Evolutionary conservation across 306 rosid species (phyloP).

Genomic region (Nissolia schottii): DNA sequence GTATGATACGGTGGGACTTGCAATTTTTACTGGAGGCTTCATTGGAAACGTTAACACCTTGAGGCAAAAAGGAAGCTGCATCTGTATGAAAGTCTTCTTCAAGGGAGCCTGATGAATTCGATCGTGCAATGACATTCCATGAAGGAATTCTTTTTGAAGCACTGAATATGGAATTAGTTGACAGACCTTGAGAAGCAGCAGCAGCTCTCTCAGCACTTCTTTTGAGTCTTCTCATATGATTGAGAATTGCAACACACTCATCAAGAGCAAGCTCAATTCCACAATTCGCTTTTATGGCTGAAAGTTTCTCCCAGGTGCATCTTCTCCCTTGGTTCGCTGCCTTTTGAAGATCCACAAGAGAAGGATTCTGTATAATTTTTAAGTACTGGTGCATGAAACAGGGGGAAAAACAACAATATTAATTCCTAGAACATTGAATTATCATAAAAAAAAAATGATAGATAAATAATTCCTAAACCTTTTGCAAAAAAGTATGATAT

Average conservation of each 20-base stretch:
- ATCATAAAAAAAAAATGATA: neutral
- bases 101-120: slow-evolving; percentile 86
- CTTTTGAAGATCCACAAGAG: slow-evolving; percentile 87
- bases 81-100: slow-evolving; percentile 69
- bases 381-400: slow-evolving; percentile 54
- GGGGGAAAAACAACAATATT: neutral
- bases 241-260: slow-evolving; percentile 84
- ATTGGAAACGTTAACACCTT: slow-evolving; percentile 32
- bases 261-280: slow-evolving; percentile 92
- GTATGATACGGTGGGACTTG: slow-evolving; percentile 40
- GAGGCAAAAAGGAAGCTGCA: slow-evolving; percentile 51
- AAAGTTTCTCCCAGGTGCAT: slow-evolving; percentile 98
- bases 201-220: slow-evolving; percentile 81
- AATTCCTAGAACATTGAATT: slow-evolving; percentile 7
- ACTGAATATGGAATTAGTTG: slow-evolving; percentile 46
- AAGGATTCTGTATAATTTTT: slow-evolving; percentile 88
- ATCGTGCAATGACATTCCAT: slow-evolving; percentile 92
- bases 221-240: slow-evolving; percentile 82
- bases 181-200: slow-evolving; percentile 51
- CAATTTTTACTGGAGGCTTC: slow-evolving; percentile 38
- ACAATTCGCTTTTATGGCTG: slow-evolving; percentile 92
- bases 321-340: slow-evolving; percentile 95
- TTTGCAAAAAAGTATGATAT: too few relatives aligned
- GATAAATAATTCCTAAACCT: too few relatives aligned
- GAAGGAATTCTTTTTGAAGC: slow-evolving; percentile 93